Conservation (phyloP, 768 basidiomycete species). For the Agaricus blazei region DNA sequence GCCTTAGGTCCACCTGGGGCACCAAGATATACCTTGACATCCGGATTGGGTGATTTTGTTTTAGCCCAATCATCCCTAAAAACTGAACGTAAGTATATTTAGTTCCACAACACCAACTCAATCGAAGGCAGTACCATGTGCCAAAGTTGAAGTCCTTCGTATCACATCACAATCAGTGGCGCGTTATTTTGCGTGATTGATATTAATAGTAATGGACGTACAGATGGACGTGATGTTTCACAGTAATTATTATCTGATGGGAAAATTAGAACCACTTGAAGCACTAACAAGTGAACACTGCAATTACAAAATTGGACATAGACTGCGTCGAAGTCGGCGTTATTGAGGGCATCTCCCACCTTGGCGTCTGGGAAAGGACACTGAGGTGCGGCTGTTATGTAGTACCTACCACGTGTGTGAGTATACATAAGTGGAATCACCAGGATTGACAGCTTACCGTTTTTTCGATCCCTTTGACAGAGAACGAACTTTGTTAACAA, state of each 20-base stretch:
- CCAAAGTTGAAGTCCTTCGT: conserved; percentile 47
- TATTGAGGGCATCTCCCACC: conserved; percentile 54
- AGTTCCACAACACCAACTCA: not conserved
- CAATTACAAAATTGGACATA: conserved; percentile 64
- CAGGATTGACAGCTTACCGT: conserved; percentile 25
- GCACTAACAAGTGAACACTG: not conserved
- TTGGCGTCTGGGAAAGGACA: conserved; percentile 69
- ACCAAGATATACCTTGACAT: conserved; percentile 59
- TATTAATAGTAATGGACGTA: conserved; percentile 16
- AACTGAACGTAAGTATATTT: not conserved
- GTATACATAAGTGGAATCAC: not conserved
- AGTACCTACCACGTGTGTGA: conserved; percentile 37
- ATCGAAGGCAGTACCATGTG: conserved; percentile 27
- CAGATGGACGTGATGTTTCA: conserved; percentile 32
- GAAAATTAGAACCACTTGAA: conserved; percentile 4
- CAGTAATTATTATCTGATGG: conserved; percentile 54
- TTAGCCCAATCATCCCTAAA: conserved; percentile 58
- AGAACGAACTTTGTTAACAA: conserved; percentile 47
- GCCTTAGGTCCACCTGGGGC: conserved; percentile 48
- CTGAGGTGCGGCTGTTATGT: conserved; percentile 56
- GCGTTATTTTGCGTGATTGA: not conserved
- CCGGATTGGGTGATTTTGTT: conserved; percentile 47
- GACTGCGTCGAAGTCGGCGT: conserved; percentile 61
- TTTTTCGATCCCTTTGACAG: conserved; percentile 45
- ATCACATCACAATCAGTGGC: not conserved